Evolutionary conservation across 768 basidiomycete genomes (phyloP), one percentile per base, ranked within the genome.

Genomic region (Podaxis carcinomalis): DNA sequence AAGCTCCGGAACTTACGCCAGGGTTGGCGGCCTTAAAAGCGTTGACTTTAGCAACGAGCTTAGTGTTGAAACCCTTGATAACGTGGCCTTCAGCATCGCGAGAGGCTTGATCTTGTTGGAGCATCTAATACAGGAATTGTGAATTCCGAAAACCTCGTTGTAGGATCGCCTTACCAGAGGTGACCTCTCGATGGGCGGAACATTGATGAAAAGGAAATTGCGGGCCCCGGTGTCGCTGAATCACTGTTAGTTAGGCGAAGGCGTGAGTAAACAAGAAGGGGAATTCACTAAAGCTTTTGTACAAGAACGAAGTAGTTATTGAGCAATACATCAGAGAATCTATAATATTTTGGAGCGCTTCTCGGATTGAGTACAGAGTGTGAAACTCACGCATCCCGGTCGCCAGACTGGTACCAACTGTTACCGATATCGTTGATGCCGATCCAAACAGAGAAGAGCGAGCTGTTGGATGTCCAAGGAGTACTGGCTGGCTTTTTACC

Each of bases 401-500:
- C 76, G 0, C 83, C 85, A 28, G 72, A 63, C 55, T 70, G 19
- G 53, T 76, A 79, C 59, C 76, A 85, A 54, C 80, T 83, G 65
- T 82, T 82, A 28, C 82, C 84, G 35, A 89, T 79, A 65, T 89
- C 88, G 65, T 89, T 89, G 64, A 89, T 84, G 1, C 88, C 88
- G 59, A 90, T 87, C 79, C 80, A 89, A n/a, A 88, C 70, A 0
- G 82, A 82, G 70, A 90, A 89, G 51, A 89, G 65, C 56, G 85
- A 68, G 66, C 88, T 83, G 3, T 67, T 64, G 59, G 80, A 79
- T 23, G 78, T 78, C 88, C 88, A 89, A 0, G 81, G 78, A 1
- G 82, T 79, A 1, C 70, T 72, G 6, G 75, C 69, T 0, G 86
- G 85, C 67, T 82, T 83, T 37, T 65, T 72, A 1, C 76, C 82